A percentile compares a stretch with the other conserved stretches of the same genome.
Evolutionary conservation across 805 yeast species (phyloP).

Genomic region (Cyberlindnera americana): DNA sequence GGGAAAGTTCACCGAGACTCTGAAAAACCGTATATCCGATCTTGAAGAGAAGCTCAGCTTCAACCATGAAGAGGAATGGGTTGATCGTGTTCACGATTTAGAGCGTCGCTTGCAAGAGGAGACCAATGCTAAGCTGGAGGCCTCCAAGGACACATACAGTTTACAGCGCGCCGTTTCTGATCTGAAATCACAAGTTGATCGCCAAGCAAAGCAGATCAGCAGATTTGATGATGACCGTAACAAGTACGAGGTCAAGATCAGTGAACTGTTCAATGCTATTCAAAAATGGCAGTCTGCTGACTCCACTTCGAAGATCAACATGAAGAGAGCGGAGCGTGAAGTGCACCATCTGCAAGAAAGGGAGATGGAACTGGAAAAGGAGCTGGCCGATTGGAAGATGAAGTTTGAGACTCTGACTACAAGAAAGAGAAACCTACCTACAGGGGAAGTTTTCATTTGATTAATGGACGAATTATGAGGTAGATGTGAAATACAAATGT

Average conservation of each 20-base stretch:
- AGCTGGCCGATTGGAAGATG: conserved; percentile 52
- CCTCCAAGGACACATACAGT: conserved; percentile 44
- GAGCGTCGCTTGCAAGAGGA: conserved; percentile 48
- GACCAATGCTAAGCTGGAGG: conserved; percentile 46
- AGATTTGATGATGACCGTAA: conserved; percentile 58
- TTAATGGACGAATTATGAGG: background rate
- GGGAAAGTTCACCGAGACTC: conserved; percentile 49
- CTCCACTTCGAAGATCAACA: conserved; percentile 39
- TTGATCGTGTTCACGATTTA: conserved; percentile 47
- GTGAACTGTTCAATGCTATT: conserved; percentile 42
- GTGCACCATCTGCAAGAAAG: conserved; percentile 51
- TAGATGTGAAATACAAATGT: background rate
- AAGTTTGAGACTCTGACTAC: conserved; percentile 29
- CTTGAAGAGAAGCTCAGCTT: conserved; percentile 47
- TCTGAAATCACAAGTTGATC: conserved; percentile 46
- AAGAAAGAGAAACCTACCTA: conserved; percentile 19
- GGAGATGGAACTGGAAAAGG: conserved; percentile 50
- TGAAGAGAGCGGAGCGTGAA: conserved; percentile 53
- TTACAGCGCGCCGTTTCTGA: conserved; percentile 54
- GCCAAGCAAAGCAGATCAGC: conserved; percentile 46
- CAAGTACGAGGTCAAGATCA: conserved; percentile 48
- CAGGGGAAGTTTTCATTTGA: conserved; percentile 28
- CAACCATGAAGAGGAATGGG: conserved; percentile 57
- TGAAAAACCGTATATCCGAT: conserved; percentile 42
- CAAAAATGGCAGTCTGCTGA: conserved; percentile 41